Conservation (phyloP, 805 yeast genomes). For the Candida koratica region DNA sequence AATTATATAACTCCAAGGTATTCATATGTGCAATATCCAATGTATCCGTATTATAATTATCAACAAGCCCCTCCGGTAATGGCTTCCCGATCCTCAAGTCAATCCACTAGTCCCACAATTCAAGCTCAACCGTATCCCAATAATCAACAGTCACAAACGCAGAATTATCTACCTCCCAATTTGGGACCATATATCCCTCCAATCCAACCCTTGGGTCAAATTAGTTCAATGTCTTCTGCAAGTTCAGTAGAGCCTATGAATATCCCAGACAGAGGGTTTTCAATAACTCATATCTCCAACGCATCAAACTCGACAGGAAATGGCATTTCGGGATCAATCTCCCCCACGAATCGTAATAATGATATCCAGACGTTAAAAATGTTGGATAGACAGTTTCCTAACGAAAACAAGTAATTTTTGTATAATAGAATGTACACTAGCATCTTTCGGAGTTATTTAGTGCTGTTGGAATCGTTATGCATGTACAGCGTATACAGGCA, state of each 20-base stretch:
- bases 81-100: neutral
- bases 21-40: slow-evolving; percentile 5
- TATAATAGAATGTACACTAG: slow-evolving; percentile 2
- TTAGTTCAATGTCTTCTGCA: neutral
- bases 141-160: too few species aligned
- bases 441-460: neutral
- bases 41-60: slow-evolving; percentile 1
- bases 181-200: neutral
- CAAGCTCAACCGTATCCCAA: slow-evolving; percentile 1
- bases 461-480: neutral
- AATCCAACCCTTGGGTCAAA: neutral
- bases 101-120: slow-evolving; percentile 3
- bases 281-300: slow-evolving; percentile 1
- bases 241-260: slow-evolving; percentile 2
- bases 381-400: slow-evolving; percentile 19
- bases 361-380: slow-evolving; percentile 17
- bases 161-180: neutral
- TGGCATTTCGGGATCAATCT: too few species aligned
- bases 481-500: too few species aligned
- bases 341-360: slow-evolving; percentile 11
- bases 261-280: slow-evolving; percentile 5
- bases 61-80: slow-evolving; percentile 2
- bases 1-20: slow-evolving; percentile 1
- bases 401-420: neutral
- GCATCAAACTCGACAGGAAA: neutral